Evolutionary conservation across 1,284 basidiomycete genomes (phyloP), one percentile per base, ranked within the genome.

Genomic region (Apiotrichum gracile): DNA sequence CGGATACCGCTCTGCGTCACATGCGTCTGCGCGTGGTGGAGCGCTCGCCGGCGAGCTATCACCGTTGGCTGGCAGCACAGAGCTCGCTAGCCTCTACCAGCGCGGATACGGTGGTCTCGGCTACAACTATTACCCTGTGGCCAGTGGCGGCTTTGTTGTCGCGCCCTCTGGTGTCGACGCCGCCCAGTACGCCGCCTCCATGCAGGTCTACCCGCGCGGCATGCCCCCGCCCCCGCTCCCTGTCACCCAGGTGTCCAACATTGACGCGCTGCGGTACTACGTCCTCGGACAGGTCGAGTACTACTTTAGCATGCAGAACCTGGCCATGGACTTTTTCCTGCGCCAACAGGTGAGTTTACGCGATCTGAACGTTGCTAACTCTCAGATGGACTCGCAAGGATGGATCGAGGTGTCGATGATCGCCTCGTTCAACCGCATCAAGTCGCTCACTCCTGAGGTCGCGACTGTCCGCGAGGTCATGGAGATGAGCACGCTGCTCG

Each of bases 351-450:
- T 88, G 44, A 56, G 77, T 64, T 7, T 57, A 45, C 16, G 25
- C 26, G 4, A 1, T 29, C n/a, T 8, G 19, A 33, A 34, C 31
- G 13, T 24, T 14, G 22, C 31, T 52, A 40, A 35, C 21, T 3
- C 26, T 21, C 63, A 94, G 90, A 93, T 96, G 91, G 89, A 94
- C 68, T 79, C 82, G 4, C 79, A 82, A 57, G 91, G 91, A 17
- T 96, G 90, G 89, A 85, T 96, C 51, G 82, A 85, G 21, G 85
- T 93, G 40, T 63, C 81, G 12, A 78, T 90, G 52, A 80, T 96
- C 52, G 86, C 87, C 5, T 87, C 87, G 12, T 96, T 94, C 80
- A 90, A 88, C 65, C 85, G 91, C 39, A 82, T 94, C 55, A 82
- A 80, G 65, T 79, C 79, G 51, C 72, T 92, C 54, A 88, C 88